Conservation (phyloP, 2,329 filamentous ascomycete genomes). For the Talaromyces verruculosus region DNA sequence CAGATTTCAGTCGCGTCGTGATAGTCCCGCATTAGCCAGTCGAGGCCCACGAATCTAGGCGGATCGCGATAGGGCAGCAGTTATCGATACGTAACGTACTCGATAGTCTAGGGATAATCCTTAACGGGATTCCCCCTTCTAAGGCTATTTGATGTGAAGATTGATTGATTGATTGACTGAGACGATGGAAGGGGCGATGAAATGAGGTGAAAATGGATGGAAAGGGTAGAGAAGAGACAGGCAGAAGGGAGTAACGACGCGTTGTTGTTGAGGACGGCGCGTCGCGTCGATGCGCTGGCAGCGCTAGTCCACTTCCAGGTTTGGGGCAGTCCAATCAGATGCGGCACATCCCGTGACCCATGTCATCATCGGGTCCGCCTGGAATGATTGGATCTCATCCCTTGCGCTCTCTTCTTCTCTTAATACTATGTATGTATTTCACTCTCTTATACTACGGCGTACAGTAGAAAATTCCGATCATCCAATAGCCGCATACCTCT, state of each 20-base stretch:
- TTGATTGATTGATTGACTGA: slow-evolving; percentile 3
- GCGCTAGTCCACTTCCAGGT: background rate
- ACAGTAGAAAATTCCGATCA: background rate
- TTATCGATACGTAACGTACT: background rate
- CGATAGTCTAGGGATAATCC: slow-evolving; percentile 1
- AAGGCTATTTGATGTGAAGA: background rate
- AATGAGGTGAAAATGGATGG: background rate
- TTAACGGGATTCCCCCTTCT: background rate
- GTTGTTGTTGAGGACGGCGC: slow-evolving; percentile 13
- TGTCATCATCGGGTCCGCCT: background rate
- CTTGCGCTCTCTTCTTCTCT: background rate
- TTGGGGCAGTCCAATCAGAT: background rate
- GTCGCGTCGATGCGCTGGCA: slow-evolving; percentile 17
- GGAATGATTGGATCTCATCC: slow-evolving; percentile 15
- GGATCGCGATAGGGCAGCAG: background rate
- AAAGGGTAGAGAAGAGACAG: background rate
- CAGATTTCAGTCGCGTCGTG: slow-evolving; percentile 17
- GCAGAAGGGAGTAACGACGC: slow-evolving; percentile 1
- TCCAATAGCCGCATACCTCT: slow-evolving; percentile 10
- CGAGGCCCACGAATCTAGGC: slow-evolving; percentile 14
- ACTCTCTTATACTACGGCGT: background rate
- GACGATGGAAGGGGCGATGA: background rate
- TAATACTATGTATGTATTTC: too few species aligned
- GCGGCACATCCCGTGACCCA: background rate
- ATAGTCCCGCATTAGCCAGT: slow-evolving; percentile 16